Base-by-base conservation (phyloP, 768 basidiomycete species). In the Kockovaella imperatae region DNA sequence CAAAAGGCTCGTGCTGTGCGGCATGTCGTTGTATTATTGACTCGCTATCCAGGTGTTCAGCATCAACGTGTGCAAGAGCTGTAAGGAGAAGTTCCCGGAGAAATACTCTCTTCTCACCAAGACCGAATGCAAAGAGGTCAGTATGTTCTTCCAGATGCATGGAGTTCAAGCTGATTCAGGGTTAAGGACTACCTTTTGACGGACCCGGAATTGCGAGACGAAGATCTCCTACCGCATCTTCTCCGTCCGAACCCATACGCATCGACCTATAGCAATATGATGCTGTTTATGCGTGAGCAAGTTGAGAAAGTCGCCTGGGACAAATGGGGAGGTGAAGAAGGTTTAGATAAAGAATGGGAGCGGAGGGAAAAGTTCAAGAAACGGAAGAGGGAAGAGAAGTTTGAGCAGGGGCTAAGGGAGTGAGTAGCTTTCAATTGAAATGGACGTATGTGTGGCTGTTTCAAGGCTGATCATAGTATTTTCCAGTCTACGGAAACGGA, bases 241-340 rank as follows among this genome's bases (percentile, higher is more conserved):
- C 77, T 97, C 49, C 88, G 91, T 64, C 85, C 87, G 17, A 96
- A 96, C 68, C 91, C 88, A 3, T 90, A 95, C 74, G 84, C 86
- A 56, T 85, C 89, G 10, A 91, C 87, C 0, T 97, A 86, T 66
- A 86, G 86, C 29, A 99, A 97, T 75, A 97, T 97, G 95, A 97
- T 97, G 95, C 77, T 99, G 18, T 97, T 86, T 73, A 76, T 96
- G 4, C 82, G 95, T 28, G 84, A 76, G 63, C 93, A 97, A 69
- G 87, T 95, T 8, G 95, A 99, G 69, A 86, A 83, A 36, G 96
- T 91, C 71, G 93, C 95, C 4, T 95, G 84, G 84, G 83, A 86
- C 67, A 99, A 99, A 72, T 99, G 95, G 95, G 91, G 89, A 0
- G 86, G 88, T 1, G 78, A 87, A 7, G 90, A 95, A 68, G 87